These are phyloP conservation scores for Trichosanthes truncata DNA, from an alignment of 306 rosid genomes.

Conservation along the genomic window DNA sequence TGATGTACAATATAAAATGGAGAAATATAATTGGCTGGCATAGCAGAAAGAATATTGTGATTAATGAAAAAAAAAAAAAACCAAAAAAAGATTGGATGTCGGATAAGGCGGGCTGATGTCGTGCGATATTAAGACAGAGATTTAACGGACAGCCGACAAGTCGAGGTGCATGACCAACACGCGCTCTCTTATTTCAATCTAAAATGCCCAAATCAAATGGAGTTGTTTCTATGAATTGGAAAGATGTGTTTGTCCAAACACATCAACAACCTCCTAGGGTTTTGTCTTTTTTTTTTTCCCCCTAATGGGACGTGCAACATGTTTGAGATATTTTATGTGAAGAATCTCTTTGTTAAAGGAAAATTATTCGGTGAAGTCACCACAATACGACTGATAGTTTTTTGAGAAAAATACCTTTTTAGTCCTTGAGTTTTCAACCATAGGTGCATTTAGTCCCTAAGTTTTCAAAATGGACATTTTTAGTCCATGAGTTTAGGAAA, in stretches of 20 bases:
- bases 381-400: too few species aligned
- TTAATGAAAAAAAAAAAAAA: background rate
- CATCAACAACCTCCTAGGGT: background rate
- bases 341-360: background rate
- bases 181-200: background rate
- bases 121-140: background rate
- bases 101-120: conserved; percentile 2
- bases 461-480: too few species aligned
- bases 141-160: conserved; percentile 24
- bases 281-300: background rate
- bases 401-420: too few species aligned
- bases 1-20: too few species aligned
- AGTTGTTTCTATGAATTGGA: background rate
- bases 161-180: conserved; percentile 22
- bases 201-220: too few species aligned
- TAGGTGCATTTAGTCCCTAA: too few species aligned
- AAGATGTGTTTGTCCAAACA: background rate
- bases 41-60: background rate
- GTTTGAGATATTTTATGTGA: background rate
- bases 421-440: too few species aligned
- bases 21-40: background rate
- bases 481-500: too few species aligned
- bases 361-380: too few species aligned
- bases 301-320: background rate
- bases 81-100: background rate